Conservation (phyloP, 73 alveolate species). For the Tetrahymena elliotti region DNA sequence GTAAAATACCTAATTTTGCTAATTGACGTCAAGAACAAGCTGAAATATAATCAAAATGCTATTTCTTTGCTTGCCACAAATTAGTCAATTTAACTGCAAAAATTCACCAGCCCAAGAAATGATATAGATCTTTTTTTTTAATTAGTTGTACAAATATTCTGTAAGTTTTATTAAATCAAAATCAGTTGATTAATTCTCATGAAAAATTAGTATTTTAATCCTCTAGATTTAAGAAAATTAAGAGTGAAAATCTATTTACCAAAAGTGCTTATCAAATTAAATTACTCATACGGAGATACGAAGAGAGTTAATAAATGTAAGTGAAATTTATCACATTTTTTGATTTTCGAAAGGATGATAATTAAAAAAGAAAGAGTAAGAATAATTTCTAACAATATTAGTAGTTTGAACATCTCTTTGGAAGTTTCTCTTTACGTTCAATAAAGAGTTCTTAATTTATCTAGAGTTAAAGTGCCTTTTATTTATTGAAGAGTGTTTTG, state of each 20-base stretch:
- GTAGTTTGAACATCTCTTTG: background rate
- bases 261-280: background rate
- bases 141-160: background rate
- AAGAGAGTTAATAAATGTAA: background rate
- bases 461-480: background rate
- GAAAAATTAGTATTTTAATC: background rate
- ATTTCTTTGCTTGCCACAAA: background rate
- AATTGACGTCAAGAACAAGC: background rate
- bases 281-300: background rate
- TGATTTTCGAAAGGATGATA: background rate
- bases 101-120: background rate
- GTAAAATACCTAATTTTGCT: background rate
- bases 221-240: background rate
- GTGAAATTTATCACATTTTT: background rate
- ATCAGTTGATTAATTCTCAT: background rate
- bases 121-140: background rate
- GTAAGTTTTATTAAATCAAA: background rate
- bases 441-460: background rate
- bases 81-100: background rate
- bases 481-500: background rate
- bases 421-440: background rate
- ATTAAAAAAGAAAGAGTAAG: background rate
- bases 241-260: background rate
- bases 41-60: background rate
- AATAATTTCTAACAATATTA: background rate